A percentile compares a stretch with the other conserved stretches of the same genome.
Conservation (phyloP, 2,329 filamentous ascomycete species). For the Cordyceps militaris region DNA sequence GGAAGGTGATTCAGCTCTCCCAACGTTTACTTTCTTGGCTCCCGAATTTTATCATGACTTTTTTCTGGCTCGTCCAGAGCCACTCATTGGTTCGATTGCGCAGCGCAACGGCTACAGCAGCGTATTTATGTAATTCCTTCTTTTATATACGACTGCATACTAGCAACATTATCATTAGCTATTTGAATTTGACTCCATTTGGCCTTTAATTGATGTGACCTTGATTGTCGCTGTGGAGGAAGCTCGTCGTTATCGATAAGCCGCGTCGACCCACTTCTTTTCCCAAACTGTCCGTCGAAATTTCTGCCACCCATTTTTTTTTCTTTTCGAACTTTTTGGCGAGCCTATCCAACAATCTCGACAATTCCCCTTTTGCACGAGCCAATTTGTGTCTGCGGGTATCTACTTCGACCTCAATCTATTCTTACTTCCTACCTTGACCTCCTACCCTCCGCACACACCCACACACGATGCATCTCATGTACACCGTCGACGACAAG, state of each 20-base stretch:
- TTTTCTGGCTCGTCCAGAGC: neutral
- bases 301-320: slow-evolving; percentile 11
- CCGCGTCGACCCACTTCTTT: neutral
- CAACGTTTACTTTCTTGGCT: neutral
- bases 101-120: neutral
- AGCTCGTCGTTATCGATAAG: slow-evolving; percentile 9
- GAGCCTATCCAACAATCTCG: neutral
- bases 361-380: neutral
- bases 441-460: neutral
- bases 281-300: neutral
- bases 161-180: neutral
- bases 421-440: neutral
- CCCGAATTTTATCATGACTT: neutral
- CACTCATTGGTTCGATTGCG: neutral
- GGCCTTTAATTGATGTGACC: neutral
- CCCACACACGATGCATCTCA: slow-evolving; percentile 45
- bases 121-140: neutral
- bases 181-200: neutral
- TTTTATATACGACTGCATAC: neutral
- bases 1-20: neutral
- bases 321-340: neutral
- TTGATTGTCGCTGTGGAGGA: neutral
- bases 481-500: slow-evolving; percentile 75
- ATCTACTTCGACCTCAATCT: neutral
- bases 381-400: no score